Conservation (phyloP, 495 filamentous ascomycete species). For the Arthonia radiata region DNA sequence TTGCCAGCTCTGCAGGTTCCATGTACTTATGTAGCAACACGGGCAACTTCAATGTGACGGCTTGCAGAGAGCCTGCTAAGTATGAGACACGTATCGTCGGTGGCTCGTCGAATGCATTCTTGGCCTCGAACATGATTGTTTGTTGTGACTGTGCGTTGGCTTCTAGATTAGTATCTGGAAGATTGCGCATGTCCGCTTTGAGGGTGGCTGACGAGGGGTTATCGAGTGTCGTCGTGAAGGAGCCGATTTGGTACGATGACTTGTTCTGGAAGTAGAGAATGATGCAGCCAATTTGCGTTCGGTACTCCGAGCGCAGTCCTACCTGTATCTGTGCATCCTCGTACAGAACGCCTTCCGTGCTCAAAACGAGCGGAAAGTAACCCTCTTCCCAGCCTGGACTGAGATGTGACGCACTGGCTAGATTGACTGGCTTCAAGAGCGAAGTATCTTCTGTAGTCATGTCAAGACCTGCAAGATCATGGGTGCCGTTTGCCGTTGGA, state of each 20-base stretch:
- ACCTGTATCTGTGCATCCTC: conserved; percentile 89
- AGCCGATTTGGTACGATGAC: conserved; percentile 53
- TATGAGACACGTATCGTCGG: conserved; percentile 90
- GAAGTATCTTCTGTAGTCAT: conserved; percentile 35
- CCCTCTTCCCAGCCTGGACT: conserved; percentile 87
- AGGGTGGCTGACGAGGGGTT: conserved; percentile 44
- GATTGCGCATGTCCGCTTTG: conserved; percentile 58
- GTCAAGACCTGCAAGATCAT: conserved; percentile 62
- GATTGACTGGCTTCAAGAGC: conserved; percentile 42
- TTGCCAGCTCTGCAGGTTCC: conserved; percentile 59
- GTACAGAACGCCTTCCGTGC: conserved; percentile 67
- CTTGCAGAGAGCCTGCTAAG: conserved; percentile 79
- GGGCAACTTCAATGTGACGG: conserved; percentile 73
- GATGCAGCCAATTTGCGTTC: conserved; percentile 75
- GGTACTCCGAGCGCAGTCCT: conserved; percentile 80
- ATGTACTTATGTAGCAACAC: conserved; percentile 85
- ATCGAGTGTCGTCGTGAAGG: conserved; percentile 84
- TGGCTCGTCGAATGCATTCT: conserved; percentile 53
- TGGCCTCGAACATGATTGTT: conserved; percentile 79
- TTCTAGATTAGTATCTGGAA: conserved; percentile 62
- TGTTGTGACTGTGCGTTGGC: conserved; percentile 66
- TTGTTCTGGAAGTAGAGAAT: conserved; percentile 94
- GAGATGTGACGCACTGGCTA: conserved; percentile 77
- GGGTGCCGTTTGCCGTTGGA: conserved; percentile 25
- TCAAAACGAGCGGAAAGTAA: conserved; percentile 61